Evolutionary conservation across 2,329 filamentous ascomycete genomes (phyloP), one percentile per base, ranked within the genome.

Genomic region (Teratosphaeria zuluensis): DNA sequence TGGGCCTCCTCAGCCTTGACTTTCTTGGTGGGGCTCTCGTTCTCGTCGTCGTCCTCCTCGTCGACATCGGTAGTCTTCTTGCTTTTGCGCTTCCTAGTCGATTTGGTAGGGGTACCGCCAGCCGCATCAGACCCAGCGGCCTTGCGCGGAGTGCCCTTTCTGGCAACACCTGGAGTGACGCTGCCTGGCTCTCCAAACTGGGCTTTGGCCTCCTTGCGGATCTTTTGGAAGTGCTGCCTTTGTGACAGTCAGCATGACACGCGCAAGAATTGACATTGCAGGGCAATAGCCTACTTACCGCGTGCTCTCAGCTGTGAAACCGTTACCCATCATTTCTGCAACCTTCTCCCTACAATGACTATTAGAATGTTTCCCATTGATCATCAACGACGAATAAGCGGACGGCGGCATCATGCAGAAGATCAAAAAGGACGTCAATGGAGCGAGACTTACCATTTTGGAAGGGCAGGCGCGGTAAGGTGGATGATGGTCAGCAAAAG

Each of bases 201-300:
- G 38, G 65, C 62, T 33, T 51, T 55, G 46, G 53, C 55, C 1
- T 61, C 62, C 58, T 69, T 67, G 52, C 67, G 66, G 16, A 65
- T 51, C 55, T 65, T 66, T 31, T 64, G 61, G 53, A 62, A 66
- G 48, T 62, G 63, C 53, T 66, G 63, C 12, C 65, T 66, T 53
- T n/a, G 19, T n/a, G 3, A n/a, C 51, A 9, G 51, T 59, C 31
- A 53, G 35, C 19, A 30, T n/a, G 9, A 28, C 6, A 3, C 46
- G 32, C 12, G 53, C 21, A 16, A 54, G 28, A 28, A 48, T 14
- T 33, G 14, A 21, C 9, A 21, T n/a, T 48, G 6, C n/a, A 21
- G 16, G 33, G 24, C 12, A 14, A 42, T 21, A 48, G 38, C 16
- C 24, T 28, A n/a, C 57, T 28, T 60, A 65, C 64, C 62, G 62